Evolutionary conservation across 768 basidiomycete genomes (phyloP).

Genomic region (Mycena rosella): DNA sequence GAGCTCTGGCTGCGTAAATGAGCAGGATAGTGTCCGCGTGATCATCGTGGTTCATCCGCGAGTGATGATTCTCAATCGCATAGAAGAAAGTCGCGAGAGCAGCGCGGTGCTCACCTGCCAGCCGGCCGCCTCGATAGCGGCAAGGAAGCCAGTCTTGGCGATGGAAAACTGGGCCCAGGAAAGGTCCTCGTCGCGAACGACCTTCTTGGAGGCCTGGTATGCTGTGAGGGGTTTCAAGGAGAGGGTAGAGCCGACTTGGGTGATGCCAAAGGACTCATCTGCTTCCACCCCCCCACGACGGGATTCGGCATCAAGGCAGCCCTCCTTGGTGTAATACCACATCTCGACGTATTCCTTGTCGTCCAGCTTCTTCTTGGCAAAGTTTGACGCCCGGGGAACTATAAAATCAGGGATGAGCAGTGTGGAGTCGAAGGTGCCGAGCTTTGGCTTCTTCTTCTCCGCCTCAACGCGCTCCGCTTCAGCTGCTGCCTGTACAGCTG

Average conservation of each 20-base stretch:
- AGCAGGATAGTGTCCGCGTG: conserved; percentile 13
- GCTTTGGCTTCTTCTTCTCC: conserved; percentile 10
- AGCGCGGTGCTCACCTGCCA: conserved; percentile 28
- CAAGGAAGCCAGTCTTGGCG: conserved; percentile 30
- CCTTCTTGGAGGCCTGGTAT: conserved; percentile 35
- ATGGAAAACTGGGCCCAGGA: conserved; percentile 37
- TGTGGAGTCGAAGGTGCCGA: conserved; percentile 4
- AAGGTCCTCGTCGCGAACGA: conserved; percentile 32
- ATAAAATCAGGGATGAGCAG: conserved; percentile 8
- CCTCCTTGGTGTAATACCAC: conserved; percentile 18
- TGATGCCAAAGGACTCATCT: conserved; percentile 29
- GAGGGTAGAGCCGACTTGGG: conserved; percentile 19
- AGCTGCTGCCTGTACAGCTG: not conserved
- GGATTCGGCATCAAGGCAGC: not conserved
- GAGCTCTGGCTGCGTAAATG: conserved; percentile 4
- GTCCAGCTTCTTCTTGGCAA: conserved; percentile 9
- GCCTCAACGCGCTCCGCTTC: not conserved
- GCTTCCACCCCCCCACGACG: conserved; percentile 7
- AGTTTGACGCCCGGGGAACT: not conserved
- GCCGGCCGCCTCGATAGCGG: not conserved
- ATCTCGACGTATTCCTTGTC: conserved; percentile 10
- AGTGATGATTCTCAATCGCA: conserved; percentile 27
- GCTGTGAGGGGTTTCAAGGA: conserved; percentile 30
- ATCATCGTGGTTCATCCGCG: not conserved
- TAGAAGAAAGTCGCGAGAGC: conserved; percentile 30